These are phyloP conservation scores for Candida sanyaensis DNA, from an alignment of 1,139 yeast species.

Conservation along the genomic window DNA sequence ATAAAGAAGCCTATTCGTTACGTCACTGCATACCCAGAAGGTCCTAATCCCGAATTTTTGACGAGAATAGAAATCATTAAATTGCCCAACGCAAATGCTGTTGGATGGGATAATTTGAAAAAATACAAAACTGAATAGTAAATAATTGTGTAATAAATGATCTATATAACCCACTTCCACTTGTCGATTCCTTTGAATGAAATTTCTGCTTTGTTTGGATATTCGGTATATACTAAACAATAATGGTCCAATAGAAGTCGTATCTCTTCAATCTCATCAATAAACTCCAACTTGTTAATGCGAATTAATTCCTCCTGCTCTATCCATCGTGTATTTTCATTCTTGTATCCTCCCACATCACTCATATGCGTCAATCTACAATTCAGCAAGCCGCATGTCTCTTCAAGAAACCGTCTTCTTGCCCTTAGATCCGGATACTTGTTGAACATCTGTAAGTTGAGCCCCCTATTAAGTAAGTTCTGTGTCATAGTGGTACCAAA, in stretches of 20 bases:
- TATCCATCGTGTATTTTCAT: conserved; percentile 42
- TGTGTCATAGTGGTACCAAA: conserved; percentile 84
- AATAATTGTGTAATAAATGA: conserved; percentile 21
- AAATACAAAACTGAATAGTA: conserved; percentile 26
- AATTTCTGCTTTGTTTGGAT: neutral
- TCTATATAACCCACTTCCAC: conserved; percentile 17
- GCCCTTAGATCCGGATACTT: conserved; percentile 43
- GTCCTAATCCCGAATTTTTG: conserved; percentile 32
- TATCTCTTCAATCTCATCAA: conserved; percentile 91
- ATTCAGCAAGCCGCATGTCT: conserved; percentile 22
- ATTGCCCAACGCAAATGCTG: conserved; percentile 46
- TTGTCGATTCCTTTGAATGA: conserved; percentile 12
- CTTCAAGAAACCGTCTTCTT: conserved; percentile 35
- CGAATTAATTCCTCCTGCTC: conserved; percentile 47
- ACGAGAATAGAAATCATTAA: conserved; percentile 44
- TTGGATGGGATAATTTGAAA: conserved; percentile 50
- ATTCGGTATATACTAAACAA: conserved; percentile 41
- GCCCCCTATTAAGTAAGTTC: conserved; percentile 70
- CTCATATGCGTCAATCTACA: conserved; percentile 55
- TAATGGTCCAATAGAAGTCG: conserved; percentile 75
- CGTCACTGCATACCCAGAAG: conserved; percentile 29
- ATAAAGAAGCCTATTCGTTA: conserved; percentile 40
- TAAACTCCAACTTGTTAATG: conserved; percentile 65
- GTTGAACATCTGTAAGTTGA: conserved; percentile 60
- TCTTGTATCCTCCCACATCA: conserved; percentile 53